Conservation (phyloP, 257 asterid species). For the Nicotiana obtusifolia region DNA sequence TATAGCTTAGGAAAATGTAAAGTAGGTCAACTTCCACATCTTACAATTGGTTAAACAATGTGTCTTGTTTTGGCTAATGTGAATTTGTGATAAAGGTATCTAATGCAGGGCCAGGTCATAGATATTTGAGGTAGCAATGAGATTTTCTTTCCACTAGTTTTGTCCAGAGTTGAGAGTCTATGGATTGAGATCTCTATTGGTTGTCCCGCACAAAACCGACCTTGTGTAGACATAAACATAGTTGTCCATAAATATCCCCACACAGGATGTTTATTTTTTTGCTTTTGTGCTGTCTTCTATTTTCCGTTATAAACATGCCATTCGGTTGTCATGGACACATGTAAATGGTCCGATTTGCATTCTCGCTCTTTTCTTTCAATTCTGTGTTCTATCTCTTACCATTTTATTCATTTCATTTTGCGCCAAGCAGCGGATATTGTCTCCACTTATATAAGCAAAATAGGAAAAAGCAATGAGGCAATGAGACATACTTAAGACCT, state of each 20-base stretch:
- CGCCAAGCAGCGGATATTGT: too few relatives aligned
- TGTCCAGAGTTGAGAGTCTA: not conserved
- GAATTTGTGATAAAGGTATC: not conserved
- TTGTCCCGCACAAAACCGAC: not conserved
- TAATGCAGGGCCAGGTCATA: not conserved
- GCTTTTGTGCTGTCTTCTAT: not conserved
- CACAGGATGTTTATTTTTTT: not conserved
- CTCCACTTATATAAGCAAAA: too few relatives aligned
- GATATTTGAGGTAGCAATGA: not conserved
- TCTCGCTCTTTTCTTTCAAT: not conserved
- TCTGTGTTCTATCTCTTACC: too few relatives aligned
- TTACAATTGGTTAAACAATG: not conserved
- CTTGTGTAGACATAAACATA: not conserved
- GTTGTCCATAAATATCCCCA: not conserved
- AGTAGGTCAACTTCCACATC: conserved; percentile 6
- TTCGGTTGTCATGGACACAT: not conserved
- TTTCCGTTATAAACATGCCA: not conserved
- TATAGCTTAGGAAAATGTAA: not conserved
- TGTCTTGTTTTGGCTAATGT: not conserved
- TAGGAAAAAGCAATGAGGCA: too few relatives aligned
- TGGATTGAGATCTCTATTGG: not conserved
- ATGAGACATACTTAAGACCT: too few relatives aligned
- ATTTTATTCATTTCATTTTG: too few relatives aligned
- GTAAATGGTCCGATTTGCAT: not conserved
- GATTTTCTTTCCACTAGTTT: not conserved